Base-by-base conservation (phyloP, 2,329 filamentous ascomycete species). In the Colletotrichum orchidophilum region DNA sequence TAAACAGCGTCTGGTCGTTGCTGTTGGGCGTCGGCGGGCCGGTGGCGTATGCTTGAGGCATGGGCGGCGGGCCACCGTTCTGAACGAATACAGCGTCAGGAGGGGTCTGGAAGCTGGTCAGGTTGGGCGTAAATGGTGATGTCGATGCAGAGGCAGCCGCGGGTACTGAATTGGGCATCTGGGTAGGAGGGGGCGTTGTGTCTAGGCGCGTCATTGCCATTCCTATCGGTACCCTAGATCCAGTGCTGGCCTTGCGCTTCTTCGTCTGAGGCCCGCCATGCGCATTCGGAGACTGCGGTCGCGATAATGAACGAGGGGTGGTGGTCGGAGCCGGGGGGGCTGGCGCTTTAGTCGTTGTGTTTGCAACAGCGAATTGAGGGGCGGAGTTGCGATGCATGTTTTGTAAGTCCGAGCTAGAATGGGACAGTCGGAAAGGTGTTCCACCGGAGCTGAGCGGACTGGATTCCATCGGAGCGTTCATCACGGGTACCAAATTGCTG, bases 201-300 rank as follows among this genome's bases (percentile, higher is more conserved):
- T 96, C 93, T 42, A 96, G 85, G 66, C 90, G 90, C 2, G 95
- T 97, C 95, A 97, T 97, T 8, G 92, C 88, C 75, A 97, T 82
- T 18, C 89, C 91, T 21, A 88, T 90, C 0, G 94, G 93, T 15
- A 97, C 83, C 79, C 94, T 94, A 39, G 89, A 88, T 50, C 87
- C 87, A 18, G 52, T 65, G 78, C 92, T 95, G 6, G 92, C 91
- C 80, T 97, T 97, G 73, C 95, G 89, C 82, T 95, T 95, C 85
- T 97, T 97, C 53, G 90, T 87, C 39, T 86, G 86, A 2, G 93
- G 93, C 1, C 90, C 92, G 35, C 86, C 83, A 63, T 90, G 87
- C 15, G 87, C 89, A 59, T 82, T 87, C 1, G 94, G 93, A 1
- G 94, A 96, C 5, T 90, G 87, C 74, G 94, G 93, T 55, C 94